These are phyloP conservation scores for Passalora sequoiae DNA, from an alignment of 2,329 filamentous ascomycete genomes.

Conservation along the genomic window DNA sequence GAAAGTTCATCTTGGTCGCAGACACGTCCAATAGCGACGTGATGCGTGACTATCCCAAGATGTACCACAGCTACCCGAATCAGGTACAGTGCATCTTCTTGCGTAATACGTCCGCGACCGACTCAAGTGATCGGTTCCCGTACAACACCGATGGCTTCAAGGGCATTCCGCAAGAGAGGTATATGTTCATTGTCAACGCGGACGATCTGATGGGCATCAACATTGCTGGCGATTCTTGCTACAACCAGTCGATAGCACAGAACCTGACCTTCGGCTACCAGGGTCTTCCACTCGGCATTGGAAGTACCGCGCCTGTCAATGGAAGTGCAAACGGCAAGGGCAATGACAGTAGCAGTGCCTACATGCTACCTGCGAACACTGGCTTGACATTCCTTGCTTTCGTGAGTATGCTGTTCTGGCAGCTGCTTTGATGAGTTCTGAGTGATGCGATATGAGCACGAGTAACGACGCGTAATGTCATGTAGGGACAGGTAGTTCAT, in stretches of 20 bases:
- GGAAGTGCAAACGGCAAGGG: constrained; percentile 20
- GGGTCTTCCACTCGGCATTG: constrained; percentile 36
- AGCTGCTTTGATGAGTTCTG: constrained; percentile 18
- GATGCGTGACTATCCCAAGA: constrained; percentile 53
- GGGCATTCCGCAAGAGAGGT: constrained; percentile 58
- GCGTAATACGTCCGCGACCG: constrained; percentile 67
- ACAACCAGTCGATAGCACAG: constrained; percentile 59
- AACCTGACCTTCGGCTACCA: constrained; percentile 68
- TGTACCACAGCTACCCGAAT: constrained; percentile 61
- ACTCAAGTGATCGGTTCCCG: constrained; percentile 62
- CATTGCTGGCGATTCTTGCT: constrained; percentile 62
- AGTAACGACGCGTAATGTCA: constrained; percentile 3
- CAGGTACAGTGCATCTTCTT: constrained; percentile 75
- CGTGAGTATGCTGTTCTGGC: constrained; percentile 23
- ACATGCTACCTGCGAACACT: constrained; percentile 5
- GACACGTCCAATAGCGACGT: constrained; percentile 74
- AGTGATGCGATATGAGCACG: not conserved
- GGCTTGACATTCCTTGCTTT: constrained; percentile 22
- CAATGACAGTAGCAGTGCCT: constrained; percentile 11
- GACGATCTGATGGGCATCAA: constrained; percentile 64
- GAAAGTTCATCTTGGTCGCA: constrained; percentile 70
- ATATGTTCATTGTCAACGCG: constrained; percentile 74
- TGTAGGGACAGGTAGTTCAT: too few relatives aligned
- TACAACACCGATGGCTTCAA: constrained; percentile 71
- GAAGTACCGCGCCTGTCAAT: constrained; percentile 20